Conservation (phyloP, 192 early-diverging fungal genomes). For the Diversispora epigaea region DNA sequence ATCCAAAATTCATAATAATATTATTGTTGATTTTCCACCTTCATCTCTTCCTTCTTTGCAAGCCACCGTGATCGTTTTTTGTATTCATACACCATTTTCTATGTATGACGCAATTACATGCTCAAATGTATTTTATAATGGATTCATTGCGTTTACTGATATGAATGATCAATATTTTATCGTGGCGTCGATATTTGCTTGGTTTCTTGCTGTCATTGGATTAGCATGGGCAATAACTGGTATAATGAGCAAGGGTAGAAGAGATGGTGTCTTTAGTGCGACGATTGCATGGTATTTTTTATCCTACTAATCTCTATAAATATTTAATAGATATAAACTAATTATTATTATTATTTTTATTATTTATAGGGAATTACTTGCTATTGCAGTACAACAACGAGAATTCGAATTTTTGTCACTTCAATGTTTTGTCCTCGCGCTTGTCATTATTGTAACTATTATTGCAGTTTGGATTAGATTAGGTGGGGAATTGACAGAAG, state of each 20-base stretch:
- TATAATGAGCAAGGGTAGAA: background rate
- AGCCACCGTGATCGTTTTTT: background rate
- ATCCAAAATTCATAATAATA: constrained; percentile 1
- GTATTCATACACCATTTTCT: constrained; percentile 23
- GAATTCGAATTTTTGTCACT: background rate
- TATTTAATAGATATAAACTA: background rate
- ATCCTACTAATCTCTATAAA: background rate
- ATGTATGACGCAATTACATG: constrained; percentile 7
- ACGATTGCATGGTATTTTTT: constrained; percentile 29
- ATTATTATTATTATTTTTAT: background rate
- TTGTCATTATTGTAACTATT: constrained; percentile 2
- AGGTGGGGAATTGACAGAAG: background rate
- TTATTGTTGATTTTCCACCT: background rate
- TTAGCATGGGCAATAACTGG: constrained; percentile 10
- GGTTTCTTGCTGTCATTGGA: constrained; percentile 1
- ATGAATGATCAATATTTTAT: background rate
- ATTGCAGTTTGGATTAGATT: background rate
- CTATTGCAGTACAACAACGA: constrained; percentile 10
- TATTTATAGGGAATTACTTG: constrained; percentile 16
- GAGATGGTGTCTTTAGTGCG: constrained; percentile 24
- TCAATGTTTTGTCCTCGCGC: constrained; percentile 1
- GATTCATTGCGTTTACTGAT: constrained; percentile 13
- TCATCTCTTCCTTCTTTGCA: background rate
- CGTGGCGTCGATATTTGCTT: background rate
- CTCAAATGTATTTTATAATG: constrained; percentile 6